Percentiles rank a stretch among this genome's conserved stretches.
phyloP scores from a whole-genome alignment of 176 grass and related monocot species.

The Oryza nivara region DNA sequence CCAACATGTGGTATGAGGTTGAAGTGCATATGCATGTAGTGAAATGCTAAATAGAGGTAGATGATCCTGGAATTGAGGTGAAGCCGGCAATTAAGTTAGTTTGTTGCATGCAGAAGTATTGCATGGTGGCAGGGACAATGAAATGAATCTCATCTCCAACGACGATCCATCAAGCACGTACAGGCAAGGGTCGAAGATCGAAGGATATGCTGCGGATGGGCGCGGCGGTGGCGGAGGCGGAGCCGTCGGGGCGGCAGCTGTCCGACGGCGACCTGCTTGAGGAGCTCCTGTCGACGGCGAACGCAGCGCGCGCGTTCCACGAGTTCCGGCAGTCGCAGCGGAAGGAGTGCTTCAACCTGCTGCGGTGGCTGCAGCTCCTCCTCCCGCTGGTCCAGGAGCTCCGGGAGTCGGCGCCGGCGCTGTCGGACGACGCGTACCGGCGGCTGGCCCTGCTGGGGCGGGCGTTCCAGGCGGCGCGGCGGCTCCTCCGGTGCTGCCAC shows the following conservation, averaged over 20 bases:
- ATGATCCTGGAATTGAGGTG: constrained; percentile 30
- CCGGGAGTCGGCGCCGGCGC: constrained; percentile 28
- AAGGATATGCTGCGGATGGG: constrained; percentile 23
- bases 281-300: constrained; percentile 42
- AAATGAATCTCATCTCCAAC: too few relatives aligned
- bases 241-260: constrained; percentile 33
- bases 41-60: not conserved
- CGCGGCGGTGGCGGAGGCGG: not conserved
- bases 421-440: constrained; percentile 40
- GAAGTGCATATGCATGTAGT: not conserved
- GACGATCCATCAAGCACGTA: too few relatives aligned
- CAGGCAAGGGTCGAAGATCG: too few relatives aligned
- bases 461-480: constrained; percentile 55
- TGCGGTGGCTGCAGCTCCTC: constrained; percentile 64
- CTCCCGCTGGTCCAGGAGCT: constrained; percentile 67
- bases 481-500: constrained; percentile 65
- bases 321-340: constrained; percentile 62
- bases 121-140: not conserved
- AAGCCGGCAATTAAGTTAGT: constrained; percentile 2
- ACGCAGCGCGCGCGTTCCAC: constrained; percentile 45
- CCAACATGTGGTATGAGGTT: too few relatives aligned
- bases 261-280: constrained; percentile 51
- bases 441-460: constrained; percentile 41
- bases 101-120: not conserved
- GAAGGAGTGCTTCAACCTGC: constrained; percentile 68